Evolutionary conservation across 495 filamentous ascomycete genomes (phyloP), one percentile per base, ranked within the genome.

Genomic region (Daldinia loculata): DNA sequence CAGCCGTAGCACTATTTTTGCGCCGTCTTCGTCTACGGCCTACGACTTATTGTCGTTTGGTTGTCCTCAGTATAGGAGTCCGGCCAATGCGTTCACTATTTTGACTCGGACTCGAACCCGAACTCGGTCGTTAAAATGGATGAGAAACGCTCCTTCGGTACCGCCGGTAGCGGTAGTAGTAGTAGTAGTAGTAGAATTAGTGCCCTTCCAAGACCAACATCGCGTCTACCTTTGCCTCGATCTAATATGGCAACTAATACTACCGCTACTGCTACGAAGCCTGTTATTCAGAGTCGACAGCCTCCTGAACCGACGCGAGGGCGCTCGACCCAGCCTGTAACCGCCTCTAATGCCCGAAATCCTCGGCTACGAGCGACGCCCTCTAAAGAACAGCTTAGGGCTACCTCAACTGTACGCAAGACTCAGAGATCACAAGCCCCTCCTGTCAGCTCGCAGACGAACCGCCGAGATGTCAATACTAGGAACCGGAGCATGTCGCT

Each of bases 341-440:
- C 39, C 24, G 36, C 52, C 26, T 58, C 66, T 7, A 73, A 70
- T 29, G 15, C 77, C 30, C 80, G 78, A 61, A 80, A 79, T 64
- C 80, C 82, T 11, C 80, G 79, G 45, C 66, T 85, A 7, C 80
- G 83, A 30, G 30, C 82, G 2, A 45, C 80, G 4, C 61, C 80
- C 38, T 85, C 83, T 8, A 79, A 75, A 60, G 82, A 84, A 61
- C 82, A 79, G 52, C 61, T 85, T 17, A 69, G 38, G 45, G 32
- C 71, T 26, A 51, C 73, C 19, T 53, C 78, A 11, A 72, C 73
- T 9, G 26, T 67, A 38, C 71, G 63, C 3, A 75, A 69, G 60
- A 71, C 72, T 6, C 67, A 63, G 58, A 75, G 62, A 29, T 59
- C 72, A 0, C 56, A 39, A 29, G 64, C 66, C 36, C 63, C 76